Evolutionary conservation across 306 rosid species (phyloP), one percentile per base, ranked within the genome.

Genomic region (Dicorynia guianensis): DNA sequence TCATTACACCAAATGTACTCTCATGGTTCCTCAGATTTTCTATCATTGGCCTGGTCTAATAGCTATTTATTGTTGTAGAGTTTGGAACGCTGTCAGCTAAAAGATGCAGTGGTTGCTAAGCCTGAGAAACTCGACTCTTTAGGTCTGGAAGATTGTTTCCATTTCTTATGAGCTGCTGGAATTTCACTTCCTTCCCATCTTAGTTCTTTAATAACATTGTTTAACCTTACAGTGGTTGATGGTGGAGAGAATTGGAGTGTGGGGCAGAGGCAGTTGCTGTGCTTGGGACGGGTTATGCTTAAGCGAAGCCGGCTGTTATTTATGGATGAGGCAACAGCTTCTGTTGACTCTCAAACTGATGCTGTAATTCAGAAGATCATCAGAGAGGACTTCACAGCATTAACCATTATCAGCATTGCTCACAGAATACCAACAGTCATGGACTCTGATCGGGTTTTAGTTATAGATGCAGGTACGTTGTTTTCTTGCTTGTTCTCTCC

Each of bases 391-490:
- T 92, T 90, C 40, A 90, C 86, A 7, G 30, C 77, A 2, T 88
- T 96, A 63, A 92, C 97, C 18, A 92, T 89, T 48, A 88, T 89
- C 75, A 92, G 93, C 82, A 89, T 92, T 78, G 97, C 97, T 75
- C 97, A 92, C 79, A 83, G 97, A 82, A 89, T 92, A 40, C 96
- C 93, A 42, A 92, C 96, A 0, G 97, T 92, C 75, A 89, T 92
- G 97, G 96, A 89, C 72, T 89, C 93, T 56, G 80, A 90, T 58
- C 74, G 88, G 67, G 97, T 90, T 74, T 75, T 92, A 64, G 96
- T 86, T 5, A 56, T 86, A 14, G 97, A 90, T 76, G 92, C 93
- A 69, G 96, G 96, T 89, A 11, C 49, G 71, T 18, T 30, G 39
- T 55, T 56, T 12, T 82, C 40, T 49, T 78, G 35, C 33, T 14